Conservation (phyloP, 1,139 yeast species). For the Meyerozyma smithsonii region DNA sequence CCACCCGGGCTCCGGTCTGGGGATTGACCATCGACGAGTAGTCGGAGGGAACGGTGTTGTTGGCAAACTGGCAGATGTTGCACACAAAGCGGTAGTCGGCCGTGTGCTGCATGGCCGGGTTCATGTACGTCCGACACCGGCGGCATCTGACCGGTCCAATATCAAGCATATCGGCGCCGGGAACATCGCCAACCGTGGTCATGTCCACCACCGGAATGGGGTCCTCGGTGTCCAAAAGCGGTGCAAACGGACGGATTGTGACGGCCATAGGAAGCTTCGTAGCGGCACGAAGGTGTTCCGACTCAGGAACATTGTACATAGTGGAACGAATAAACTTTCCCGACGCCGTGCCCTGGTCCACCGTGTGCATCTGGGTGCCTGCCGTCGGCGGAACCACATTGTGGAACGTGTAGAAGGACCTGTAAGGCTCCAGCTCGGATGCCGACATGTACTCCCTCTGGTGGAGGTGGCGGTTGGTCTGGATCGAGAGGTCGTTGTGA, state of each 20-base stretch:
- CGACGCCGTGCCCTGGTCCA: constrained; percentile 82
- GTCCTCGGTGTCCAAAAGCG: constrained; percentile 41
- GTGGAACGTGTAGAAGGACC: constrained; percentile 63
- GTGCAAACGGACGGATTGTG: constrained; percentile 81
- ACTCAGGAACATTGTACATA: constrained; percentile 79
- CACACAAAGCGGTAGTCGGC: constrained; percentile 68
- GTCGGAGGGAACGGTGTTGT: constrained; percentile 65
- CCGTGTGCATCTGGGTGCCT: constrained; percentile 62
- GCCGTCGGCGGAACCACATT: constrained; percentile 80
- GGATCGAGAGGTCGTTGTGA: constrained; percentile 34
- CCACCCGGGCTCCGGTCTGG: constrained; percentile 55
- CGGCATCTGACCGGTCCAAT: constrained; percentile 82
- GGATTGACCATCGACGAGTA: constrained; percentile 63
- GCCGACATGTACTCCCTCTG: constrained; percentile 44
- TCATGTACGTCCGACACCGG: constrained; percentile 86
- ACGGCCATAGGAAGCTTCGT: constrained; percentile 81
- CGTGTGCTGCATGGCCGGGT: constrained; percentile 75
- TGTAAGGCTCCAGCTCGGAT: constrained; percentile 18
- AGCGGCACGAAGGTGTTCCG: constrained; percentile 63
- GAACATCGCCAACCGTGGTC: constrained; percentile 18
- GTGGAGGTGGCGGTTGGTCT: constrained; percentile 49
- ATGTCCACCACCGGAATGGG: constrained; percentile 70
- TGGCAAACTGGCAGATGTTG: constrained; percentile 77
- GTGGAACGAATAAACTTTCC: constrained; percentile 77
- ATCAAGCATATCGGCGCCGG: constrained; percentile 26